Percentiles rank a stretch among this genome's conserved stretches.
Conservation (phyloP, 2,329 filamentous ascomycete genomes). For the Colletotrichum tofieldiae region DNA sequence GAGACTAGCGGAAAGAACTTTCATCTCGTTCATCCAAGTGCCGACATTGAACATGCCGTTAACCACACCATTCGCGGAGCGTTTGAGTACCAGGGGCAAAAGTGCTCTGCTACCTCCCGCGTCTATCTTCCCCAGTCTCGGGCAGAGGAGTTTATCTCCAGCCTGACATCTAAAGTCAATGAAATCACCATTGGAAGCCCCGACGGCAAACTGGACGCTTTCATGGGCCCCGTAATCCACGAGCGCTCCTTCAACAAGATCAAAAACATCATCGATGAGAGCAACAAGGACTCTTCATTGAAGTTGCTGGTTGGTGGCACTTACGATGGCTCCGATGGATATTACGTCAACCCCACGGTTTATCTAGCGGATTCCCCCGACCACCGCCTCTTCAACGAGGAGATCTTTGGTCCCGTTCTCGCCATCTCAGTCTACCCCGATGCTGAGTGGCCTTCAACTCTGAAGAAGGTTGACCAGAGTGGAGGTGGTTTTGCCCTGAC, state of each 20-base stretch:
- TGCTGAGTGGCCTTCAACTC: constrained; percentile 54
- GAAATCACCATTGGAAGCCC: constrained; percentile 81
- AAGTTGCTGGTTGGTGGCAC: constrained; percentile 82
- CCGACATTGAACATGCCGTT: constrained; percentile 84
- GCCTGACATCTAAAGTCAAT: constrained; percentile 76
- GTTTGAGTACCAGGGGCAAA: constrained; percentile 93
- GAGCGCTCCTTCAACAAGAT: constrained; percentile 86
- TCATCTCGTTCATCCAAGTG: constrained; percentile 84
- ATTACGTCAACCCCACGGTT: constrained; percentile 87
- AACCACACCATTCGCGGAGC: constrained; percentile 88
- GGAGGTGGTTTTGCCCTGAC: constrained; percentile 84
- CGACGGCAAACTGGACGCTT: constrained; percentile 74
- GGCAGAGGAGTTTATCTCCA: constrained; percentile 69
- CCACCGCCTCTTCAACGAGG: constrained; percentile 82
- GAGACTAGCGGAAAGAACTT: constrained; percentile 97
- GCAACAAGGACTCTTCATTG: constrained; percentile 82
- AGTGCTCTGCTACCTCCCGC: constrained; percentile 89
- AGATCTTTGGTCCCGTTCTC: constrained; percentile 87
- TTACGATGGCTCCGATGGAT: constrained; percentile 84
- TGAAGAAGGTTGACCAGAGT: constrained; percentile 73
- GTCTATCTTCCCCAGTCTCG: constrained; percentile 83
- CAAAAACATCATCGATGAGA: constrained; percentile 80
- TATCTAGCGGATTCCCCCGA: constrained; percentile 81
- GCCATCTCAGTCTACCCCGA: constrained; percentile 86
- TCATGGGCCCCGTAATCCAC: constrained; percentile 92